Percentiles rank a stretch among this genome's conserved stretches.
phyloP scores from a whole-genome alignment of 1,284 basidiomycete species.

The Thecaphora frezii region DNA sequence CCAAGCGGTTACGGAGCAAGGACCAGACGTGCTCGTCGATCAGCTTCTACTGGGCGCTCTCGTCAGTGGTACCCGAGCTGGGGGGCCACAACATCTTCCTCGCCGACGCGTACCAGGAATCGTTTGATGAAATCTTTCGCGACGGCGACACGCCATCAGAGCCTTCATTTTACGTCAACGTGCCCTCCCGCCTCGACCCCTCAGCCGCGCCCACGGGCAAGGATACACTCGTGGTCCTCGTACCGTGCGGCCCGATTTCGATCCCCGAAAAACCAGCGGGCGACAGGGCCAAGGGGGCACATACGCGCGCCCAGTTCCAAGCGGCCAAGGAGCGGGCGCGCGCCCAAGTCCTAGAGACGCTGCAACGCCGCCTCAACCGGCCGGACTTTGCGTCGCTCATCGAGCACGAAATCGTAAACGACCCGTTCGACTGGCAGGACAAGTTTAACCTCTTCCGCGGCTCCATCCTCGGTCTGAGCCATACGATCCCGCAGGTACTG shows the following conservation, averaged over 20 bases:
- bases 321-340: constrained; percentile 30
- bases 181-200: constrained; percentile 61
- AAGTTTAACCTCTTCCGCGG: constrained; percentile 60
- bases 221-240: constrained; percentile 60
- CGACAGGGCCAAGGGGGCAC: constrained; percentile 30
- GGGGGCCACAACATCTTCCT: constrained; percentile 62
- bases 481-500: constrained; percentile 58
- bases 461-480: constrained; percentile 59
- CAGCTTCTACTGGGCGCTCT: constrained; percentile 65
- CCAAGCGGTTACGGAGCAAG: constrained; percentile 45
- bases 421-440: constrained; percentile 60
- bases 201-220: constrained; percentile 59
- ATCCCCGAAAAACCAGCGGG: constrained; percentile 33
- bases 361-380: constrained; percentile 37
- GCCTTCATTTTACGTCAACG: constrained; percentile 65
- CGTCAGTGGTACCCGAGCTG: constrained; percentile 60
- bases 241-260: constrained; percentile 59
- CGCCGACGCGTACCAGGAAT: constrained; percentile 62
- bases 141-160: constrained; percentile 63
- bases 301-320: constrained; percentile 31
- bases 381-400: constrained; percentile 44
- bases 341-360: constrained; percentile 42
- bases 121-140: constrained; percentile 65
- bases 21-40: constrained; percentile 63
- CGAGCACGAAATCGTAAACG: constrained; percentile 43